These are phyloP conservation scores for Kluyveromyces lactis DNA, from an alignment of 805 yeast species.

Conservation along the genomic window DNA sequence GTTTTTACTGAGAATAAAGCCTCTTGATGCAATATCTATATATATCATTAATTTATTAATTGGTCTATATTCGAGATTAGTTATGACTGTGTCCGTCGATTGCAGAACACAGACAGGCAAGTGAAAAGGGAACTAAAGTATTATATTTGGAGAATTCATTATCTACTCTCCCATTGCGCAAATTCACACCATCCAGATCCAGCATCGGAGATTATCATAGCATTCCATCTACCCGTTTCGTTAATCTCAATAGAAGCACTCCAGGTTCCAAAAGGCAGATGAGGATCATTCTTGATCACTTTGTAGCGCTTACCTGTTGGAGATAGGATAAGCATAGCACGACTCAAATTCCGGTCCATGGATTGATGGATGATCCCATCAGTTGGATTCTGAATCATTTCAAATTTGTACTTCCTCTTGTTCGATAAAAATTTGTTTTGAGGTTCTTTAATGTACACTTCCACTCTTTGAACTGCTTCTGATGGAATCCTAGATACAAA, in stretches of 20 bases:
- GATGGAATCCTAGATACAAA: constrained; percentile 71
- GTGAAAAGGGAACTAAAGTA: no score
- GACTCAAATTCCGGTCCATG: constrained; percentile 30
- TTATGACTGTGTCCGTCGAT: no score
- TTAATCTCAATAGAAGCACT: constrained; percentile 50
- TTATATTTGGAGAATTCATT: no score
- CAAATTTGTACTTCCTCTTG: constrained; percentile 57
- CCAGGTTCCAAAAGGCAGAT: constrained; percentile 46
- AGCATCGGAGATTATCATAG: constrained; percentile 68
- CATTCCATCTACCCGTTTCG: constrained; percentile 79
- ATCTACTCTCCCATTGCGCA: constrained; percentile 78
- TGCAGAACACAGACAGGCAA: no score
- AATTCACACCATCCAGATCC: constrained; percentile 79
- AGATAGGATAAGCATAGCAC: constrained; percentile 63
- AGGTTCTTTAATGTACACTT: constrained; percentile 77
- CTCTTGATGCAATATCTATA: no score
- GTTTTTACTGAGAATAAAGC: no score
- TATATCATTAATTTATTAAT: no score
- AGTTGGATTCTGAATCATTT: constrained; percentile 54
- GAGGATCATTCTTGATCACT: constrained; percentile 42
- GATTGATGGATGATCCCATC: constrained; percentile 33
- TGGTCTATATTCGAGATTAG: no score
- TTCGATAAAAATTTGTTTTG: constrained; percentile 56
- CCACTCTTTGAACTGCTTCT: constrained; percentile 58
- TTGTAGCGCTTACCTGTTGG: constrained; percentile 77